These are phyloP conservation scores for Skeletonema potamos DNA, from an alignment of 108 stramenopile species.

Conservation along the genomic window DNA sequence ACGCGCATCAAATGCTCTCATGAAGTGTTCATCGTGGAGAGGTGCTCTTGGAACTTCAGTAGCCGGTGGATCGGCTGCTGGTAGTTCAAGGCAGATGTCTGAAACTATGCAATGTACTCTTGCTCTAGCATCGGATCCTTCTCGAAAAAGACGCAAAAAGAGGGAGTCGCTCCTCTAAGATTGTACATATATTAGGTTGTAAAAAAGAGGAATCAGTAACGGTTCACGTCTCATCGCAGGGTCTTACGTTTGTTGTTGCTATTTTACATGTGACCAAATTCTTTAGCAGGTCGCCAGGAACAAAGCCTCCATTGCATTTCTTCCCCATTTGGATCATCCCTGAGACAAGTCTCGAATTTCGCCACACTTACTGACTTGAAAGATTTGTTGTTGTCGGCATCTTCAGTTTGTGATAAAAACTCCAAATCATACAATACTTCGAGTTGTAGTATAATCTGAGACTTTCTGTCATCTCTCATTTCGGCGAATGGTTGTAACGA, in stretches of 20 bases:
- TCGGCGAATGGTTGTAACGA: slow-evolving; percentile 16
- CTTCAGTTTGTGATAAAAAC: background rate
- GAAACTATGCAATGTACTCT: background rate
- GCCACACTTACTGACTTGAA: slow-evolving; percentile 32
- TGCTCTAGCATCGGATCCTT: background rate
- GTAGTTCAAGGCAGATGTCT: background rate
- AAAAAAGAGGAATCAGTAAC: background rate
- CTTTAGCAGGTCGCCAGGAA: background rate
- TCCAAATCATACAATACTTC: slow-evolving; percentile 52
- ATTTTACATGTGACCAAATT: background rate
- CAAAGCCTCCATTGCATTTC: slow-evolving; percentile 34
- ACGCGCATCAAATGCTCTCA: background rate
- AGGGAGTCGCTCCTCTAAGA: background rate
- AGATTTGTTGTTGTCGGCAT: background rate
- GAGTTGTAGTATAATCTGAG: slow-evolving; percentile 40
- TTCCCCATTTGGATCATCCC: slow-evolving; percentile 36
- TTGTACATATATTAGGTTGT: background rate
- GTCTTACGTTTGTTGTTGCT: background rate
- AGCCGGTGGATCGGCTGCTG: background rate
- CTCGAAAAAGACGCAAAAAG: background rate
- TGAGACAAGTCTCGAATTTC: slow-evolving; percentile 42
- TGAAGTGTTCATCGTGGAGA: background rate
- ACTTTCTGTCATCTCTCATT: background rate
- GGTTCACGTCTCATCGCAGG: too few relatives aligned
- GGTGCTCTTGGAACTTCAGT: background rate